These are phyloP conservation scores for Giardia duodenalis DNA, from an alignment of 208 protist genomes.

Conservation along the genomic window DNA sequence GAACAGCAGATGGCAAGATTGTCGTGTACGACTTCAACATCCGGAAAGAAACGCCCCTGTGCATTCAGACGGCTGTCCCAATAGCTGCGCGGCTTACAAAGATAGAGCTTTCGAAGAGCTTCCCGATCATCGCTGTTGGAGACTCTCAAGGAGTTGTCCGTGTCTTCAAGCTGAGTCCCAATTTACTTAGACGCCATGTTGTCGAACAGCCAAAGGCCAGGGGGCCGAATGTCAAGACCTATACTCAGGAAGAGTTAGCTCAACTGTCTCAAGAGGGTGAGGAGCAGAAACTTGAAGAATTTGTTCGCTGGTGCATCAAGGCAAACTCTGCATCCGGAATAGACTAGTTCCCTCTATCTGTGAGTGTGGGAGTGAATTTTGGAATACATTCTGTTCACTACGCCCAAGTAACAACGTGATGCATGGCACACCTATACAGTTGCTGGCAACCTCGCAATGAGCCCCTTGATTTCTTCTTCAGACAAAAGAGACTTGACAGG, in stretches of 20 bases:
- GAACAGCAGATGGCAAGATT: background rate
- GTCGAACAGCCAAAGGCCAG: background rate
- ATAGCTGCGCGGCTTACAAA: background rate
- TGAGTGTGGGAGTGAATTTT: too few relatives aligned
- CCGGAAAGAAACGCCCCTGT: background rate
- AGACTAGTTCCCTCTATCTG: too few relatives aligned
- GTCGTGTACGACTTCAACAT: slow-evolving; percentile 4
- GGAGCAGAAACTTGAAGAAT: background rate
- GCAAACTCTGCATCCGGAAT: slow-evolving; percentile 4
- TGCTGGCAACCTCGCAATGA: too few relatives aligned
- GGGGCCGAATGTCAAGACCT: background rate
- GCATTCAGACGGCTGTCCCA: background rate
- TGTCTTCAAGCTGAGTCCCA: slow-evolving; percentile 26
- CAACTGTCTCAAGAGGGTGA: background rate
- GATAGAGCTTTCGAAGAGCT: background rate
- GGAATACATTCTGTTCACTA: too few relatives aligned
- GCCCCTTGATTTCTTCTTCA: background rate
- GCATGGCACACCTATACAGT: too few relatives aligned
- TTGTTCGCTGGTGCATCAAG: slow-evolving; percentile 15
- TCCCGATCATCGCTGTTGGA: slow-evolving; percentile 17
- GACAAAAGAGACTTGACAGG: background rate
- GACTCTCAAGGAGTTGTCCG: slow-evolving; percentile 5
- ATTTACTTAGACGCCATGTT: background rate
- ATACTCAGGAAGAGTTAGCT: background rate
- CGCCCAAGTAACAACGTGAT: too few relatives aligned